Evolutionary conservation across 768 basidiomycete species (phyloP), one percentile per base, ranked within the genome.

Genomic region (Hygrocybe coccinea): DNA sequence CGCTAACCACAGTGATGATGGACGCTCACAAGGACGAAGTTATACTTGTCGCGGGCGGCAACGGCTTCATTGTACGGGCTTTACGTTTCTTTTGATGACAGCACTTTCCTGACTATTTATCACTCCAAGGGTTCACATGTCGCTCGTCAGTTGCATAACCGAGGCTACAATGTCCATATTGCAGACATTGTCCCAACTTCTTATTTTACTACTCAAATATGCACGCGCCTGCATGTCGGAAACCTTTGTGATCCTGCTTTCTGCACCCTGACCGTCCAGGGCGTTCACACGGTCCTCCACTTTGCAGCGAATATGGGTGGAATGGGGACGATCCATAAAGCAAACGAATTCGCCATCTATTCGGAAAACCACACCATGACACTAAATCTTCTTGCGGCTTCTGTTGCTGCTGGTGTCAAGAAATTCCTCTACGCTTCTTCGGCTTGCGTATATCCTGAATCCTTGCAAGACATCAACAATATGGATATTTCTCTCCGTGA

Each of bases 261-360:
- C 48, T 79, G 75, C 59, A 54, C 67, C 12, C 65, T 60, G 2
- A 74, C 62, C 1, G 69, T 80, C 6, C 63, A 60, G n/a, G 77
- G 69, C 25, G 70, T 80, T 0, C 59, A 75, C 48, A 71, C 66
- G 6, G 73, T 85, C 22, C 67, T 83, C 17, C 83, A 85, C 62
- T 79, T 84, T 58, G 80, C 83, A 10, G 83, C 82, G 1, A 79
- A 71, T 19, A 83, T 82, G 82, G 83, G 82, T 3, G 83, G 83
- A 0, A 85, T 85, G 84, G 83, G 83, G 1, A 75, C 75, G 0
- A 85, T 84, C 45, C 82, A 84, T 58, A 60, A 67, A 3, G 67
- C 61, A 0, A 84, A 84, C 61, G 78, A 80, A 47, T 67, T 75
- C 41, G 56, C 57, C 15, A 79, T 83, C 24, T 85, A 83, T 58